phyloP scores from a whole-genome alignment of 441 rosid genomes.

The Flueggea neowawraea region DNA sequence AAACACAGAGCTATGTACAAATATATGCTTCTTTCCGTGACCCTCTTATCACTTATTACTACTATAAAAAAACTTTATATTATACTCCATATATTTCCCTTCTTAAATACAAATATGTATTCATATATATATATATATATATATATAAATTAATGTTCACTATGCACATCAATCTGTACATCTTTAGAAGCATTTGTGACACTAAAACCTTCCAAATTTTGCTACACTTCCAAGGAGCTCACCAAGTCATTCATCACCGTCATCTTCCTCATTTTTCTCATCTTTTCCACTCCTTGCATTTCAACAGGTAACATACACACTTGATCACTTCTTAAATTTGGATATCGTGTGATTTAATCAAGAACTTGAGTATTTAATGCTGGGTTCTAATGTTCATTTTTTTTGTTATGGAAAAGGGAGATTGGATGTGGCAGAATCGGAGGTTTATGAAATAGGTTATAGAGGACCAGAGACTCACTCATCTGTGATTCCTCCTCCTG shows the following conservation, averaged over 20 bases:
- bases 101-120: not conserved
- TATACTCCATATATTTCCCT: not conserved
- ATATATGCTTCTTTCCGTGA: conserved; percentile 6
- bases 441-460: conserved; percentile 42
- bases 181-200: not conserved
- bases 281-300: conserved; percentile 23
- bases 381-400: not conserved
- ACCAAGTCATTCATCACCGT: conserved; percentile 8
- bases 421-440: conserved; percentile 15
- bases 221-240: conserved; percentile 24
- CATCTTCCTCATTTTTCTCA: conserved; percentile 25
- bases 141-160: not conserved
- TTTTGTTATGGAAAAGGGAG: not conserved
- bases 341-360: too few species aligned
- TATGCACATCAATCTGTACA: not conserved
- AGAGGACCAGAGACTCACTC: conserved; percentile 59
- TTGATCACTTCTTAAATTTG: too few species aligned
- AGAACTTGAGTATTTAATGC: too few species aligned
- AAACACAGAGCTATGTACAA: too few species aligned
- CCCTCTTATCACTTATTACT: not conserved
- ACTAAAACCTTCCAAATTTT: not conserved
- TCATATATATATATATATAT: not conserved
- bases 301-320: conserved; percentile 24
- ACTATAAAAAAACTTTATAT: not conserved
- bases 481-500: conserved; percentile 38